Evolutionary conservation across 1,284 basidiomycete genomes (phyloP).

Genomic region (Ganoderma lucidum): DNA sequence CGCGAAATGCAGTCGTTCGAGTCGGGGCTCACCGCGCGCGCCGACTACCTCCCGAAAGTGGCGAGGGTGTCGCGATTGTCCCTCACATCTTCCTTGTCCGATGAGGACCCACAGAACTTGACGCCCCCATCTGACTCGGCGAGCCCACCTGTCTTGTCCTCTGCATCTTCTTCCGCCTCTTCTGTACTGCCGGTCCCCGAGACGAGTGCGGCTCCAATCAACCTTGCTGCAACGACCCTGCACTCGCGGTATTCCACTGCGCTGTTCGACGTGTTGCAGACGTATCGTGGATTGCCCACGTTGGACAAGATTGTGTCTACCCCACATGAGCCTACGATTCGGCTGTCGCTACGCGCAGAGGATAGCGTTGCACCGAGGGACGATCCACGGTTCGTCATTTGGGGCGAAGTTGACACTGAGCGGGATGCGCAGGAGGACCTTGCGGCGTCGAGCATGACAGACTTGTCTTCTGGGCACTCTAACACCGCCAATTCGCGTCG

Average conservation of each 20-base stretch:
- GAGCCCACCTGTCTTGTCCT: constrained; percentile 19
- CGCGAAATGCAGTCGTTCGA: constrained; percentile 87
- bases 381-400: constrained; percentile 89
- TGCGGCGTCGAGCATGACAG: constrained; percentile 58
- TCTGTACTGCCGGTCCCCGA: constrained; percentile 26
- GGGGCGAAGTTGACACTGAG: constrained; percentile 65
- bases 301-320: constrained; percentile 64
- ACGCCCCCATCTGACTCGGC: constrained; percentile 16
- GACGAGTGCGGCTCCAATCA: constrained; percentile 19
- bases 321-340: constrained; percentile 63
- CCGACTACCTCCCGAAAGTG: constrained; percentile 37
- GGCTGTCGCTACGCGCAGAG: constrained; percentile 68
- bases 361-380: constrained; percentile 76
- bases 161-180: constrained; percentile 18
- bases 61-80: constrained; percentile 33
- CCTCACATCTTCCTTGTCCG: constrained; percentile 28
- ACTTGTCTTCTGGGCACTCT: constrained; percentile 52
- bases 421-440: constrained; percentile 50
- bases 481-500: constrained; percentile 34
- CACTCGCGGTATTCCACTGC: constrained; percentile 73
- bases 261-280: constrained; percentile 85
- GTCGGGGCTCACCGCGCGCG: constrained; percentile 76
- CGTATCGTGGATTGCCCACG: constrained; percentile 75
- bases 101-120: constrained; percentile 27
- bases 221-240: constrained; percentile 51